Evolutionary conservation across 2,329 filamentous ascomycete genomes (phyloP).

Genomic region (Fusarium tupiense): DNA sequence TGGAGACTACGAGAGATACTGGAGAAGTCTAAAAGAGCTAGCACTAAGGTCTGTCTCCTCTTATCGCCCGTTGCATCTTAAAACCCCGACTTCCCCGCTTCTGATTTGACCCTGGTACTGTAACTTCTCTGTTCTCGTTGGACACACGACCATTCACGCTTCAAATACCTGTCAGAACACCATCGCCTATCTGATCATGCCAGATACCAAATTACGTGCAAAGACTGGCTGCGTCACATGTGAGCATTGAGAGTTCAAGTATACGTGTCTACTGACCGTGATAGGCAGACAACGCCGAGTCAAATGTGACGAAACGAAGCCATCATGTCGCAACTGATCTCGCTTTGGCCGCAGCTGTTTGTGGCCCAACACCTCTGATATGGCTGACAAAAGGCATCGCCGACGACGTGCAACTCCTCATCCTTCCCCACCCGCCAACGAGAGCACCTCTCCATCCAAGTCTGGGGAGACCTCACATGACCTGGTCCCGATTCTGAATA

Average conservation of each 20-base stretch:
- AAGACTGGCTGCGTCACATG: background rate
- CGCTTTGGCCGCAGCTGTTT: background rate
- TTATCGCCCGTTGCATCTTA: background rate
- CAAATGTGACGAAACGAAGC: background rate
- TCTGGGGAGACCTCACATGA: background rate
- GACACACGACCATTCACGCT: background rate
- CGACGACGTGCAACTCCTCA: background rate
- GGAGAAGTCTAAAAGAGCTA: background rate
- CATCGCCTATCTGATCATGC: background rate
- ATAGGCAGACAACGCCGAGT: background rate
- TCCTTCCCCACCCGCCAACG: too few species aligned
- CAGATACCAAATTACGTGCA: background rate
- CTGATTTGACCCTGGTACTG: background rate
- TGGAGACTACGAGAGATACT: background rate
- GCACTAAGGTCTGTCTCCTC: background rate
- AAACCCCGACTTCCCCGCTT: background rate
- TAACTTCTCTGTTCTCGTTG: background rate
- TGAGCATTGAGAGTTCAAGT: background rate
- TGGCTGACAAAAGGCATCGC: background rate
- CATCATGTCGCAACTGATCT: background rate
- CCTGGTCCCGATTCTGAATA: background rate
- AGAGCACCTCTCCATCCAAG: background rate
- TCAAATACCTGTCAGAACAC: background rate
- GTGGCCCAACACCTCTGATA: accelerated
- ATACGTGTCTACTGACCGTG: background rate